These are phyloP conservation scores for Gymnopilus junonius DNA, from an alignment of 768 basidiomycete species.

Conservation along the genomic window DNA sequence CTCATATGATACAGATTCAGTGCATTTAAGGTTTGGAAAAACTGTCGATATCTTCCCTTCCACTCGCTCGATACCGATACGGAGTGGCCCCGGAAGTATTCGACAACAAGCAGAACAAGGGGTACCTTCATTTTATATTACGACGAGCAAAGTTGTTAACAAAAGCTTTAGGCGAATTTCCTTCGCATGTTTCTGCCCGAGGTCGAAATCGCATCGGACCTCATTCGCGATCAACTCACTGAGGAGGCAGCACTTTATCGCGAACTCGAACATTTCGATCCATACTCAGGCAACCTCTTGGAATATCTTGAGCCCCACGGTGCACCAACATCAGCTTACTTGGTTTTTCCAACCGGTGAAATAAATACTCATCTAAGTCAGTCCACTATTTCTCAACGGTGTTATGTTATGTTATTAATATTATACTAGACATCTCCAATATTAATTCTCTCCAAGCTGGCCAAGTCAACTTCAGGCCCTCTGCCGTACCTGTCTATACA, in stretches of 20 bases:
- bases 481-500: conserved; percentile 40
- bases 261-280: conserved; percentile 54
- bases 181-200: conserved; percentile 75
- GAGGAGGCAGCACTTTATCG: conserved; percentile 43
- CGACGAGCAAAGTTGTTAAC: background rate
- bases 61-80: conserved; percentile 46
- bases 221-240: conserved; percentile 60
- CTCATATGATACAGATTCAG: background rate
- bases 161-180: conserved; percentile 61
- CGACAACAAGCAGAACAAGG: conserved; percentile 67
- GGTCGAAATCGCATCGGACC: conserved; percentile 70
- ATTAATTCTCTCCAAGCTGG: conserved; percentile 33
- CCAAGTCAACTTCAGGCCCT: conserved; percentile 41
- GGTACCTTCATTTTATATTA: conserved; percentile 38
- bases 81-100: conserved; percentile 34
- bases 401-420: background rate
- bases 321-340: conserved; percentile 35
- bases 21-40: conserved; percentile 25
- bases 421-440: conserved; percentile 52
- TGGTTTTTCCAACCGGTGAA: conserved; percentile 69
- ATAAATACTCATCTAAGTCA: conserved; percentile 62
- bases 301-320: conserved; percentile 36
- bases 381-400: conserved; percentile 23
- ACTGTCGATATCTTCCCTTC: conserved; percentile 58
- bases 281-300: conserved; percentile 58